These are phyloP conservation scores for Podospora anserina DNA, from an alignment of 495 filamentous ascomycete species.

Conservation along the genomic window DNA sequence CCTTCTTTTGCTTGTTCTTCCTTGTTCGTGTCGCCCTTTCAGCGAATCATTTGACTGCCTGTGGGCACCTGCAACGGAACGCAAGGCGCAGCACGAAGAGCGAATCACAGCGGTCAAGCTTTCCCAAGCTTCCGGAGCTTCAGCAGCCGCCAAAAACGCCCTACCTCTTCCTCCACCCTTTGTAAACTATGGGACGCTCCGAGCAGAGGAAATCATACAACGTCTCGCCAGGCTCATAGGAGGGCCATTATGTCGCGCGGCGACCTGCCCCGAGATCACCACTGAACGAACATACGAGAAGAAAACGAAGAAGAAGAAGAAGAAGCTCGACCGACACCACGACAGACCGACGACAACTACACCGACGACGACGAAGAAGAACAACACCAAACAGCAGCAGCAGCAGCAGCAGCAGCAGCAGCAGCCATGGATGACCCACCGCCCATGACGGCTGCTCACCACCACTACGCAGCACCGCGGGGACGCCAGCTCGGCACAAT, in stretches of 20 bases:
- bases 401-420: neutral
- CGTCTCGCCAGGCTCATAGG: conserved; percentile 31
- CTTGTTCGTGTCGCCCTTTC: conserved; percentile 14
- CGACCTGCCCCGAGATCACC: conserved; percentile 15
- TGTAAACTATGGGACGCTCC: conserved; percentile 20
- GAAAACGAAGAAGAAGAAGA: neutral
- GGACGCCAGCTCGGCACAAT: conserved; percentile 24
- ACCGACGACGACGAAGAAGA: neutral
- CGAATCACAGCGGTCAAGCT: conserved; percentile 14
- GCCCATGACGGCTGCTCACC: conserved; percentile 19
- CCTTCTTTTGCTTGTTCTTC: conserved; percentile 1
- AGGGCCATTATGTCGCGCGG: conserved; percentile 28
- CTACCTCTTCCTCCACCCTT: neutral
- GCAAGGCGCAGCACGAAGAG: conserved; percentile 5
- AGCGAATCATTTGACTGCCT: conserved; percentile 22
- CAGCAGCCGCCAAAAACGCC: conserved; percentile 1
- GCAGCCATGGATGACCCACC: conserved; percentile 32
- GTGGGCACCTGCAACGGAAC: conserved; percentile 13
- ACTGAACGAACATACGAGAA: conserved; percentile 11
- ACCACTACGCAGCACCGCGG: conserved; percentile 21
- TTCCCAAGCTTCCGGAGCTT: conserved; percentile 1
- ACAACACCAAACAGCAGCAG: neutral
- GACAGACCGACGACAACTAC: conserved; percentile 7
- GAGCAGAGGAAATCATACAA: conserved; percentile 17
- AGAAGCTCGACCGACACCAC: neutral